Evolutionary conservation across 768 basidiomycete species (phyloP), one percentile per base, ranked within the genome.

Genomic region (Xerocomus brunneocitrinus): DNA sequence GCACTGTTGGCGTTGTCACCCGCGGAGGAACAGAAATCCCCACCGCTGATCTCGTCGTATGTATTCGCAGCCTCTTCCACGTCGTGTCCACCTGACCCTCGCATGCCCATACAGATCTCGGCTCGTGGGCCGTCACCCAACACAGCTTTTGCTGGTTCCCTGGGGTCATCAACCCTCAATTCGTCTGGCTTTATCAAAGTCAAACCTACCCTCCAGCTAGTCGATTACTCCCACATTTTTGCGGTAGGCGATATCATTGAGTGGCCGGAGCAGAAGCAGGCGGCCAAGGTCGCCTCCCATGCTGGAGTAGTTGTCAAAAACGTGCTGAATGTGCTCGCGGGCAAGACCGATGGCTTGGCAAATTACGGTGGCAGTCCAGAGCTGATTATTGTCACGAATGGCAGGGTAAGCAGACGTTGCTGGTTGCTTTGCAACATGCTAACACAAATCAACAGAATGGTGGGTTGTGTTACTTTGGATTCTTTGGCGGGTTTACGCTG

Each of bases 211-310:
- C 73, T 89, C 38, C 84, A 86, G 59, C 65, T 89, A 3, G 60
- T 58, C 7, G 68, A 66, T 0, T 68, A 83, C 63, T 70, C 79
- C 0, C 73, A 74, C 53, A 78, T 89, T 13, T 87, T 84, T 52
- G 88, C 86, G 0, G 74, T 69, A 3, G 87, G 87, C 2, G 87
- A 89, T 60, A 74, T 83, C 53, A 77, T 83, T 55, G 81, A 84
- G 36, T 82, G 78, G 73, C 52, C 68, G 1, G 87, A 87, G 65
- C 80, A 86, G 66, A 87, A 86, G 59, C 83, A 79, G 44, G 68
- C 68, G 0, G 73, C 68, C 14, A 86, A 87, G 63, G 71, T 70
- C 0, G 24, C 44, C 2, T 60, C 59, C 5, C 87, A 88, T 55
- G 75, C 59, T 25, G 48, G 16, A 0, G 54, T 85, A 36, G 70